phyloP scores from a whole-genome alignment of 768 basidiomycete species.

The Boletus vermiculosoides region DNA sequence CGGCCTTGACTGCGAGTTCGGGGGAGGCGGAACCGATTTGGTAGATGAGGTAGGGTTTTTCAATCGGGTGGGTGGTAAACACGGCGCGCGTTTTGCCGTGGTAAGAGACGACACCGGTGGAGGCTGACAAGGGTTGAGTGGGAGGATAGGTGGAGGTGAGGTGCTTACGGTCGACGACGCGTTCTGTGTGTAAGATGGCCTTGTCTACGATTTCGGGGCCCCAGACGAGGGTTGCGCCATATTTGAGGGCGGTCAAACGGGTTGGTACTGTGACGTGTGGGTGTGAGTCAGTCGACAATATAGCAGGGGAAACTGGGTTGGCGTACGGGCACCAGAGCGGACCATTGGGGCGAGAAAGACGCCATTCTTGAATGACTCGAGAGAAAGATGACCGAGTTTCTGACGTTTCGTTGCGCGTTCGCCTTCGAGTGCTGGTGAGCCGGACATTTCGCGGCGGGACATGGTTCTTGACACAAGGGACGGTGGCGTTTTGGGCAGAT shows the following conservation, averaged over 20 bases:
- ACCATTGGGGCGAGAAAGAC: slow-evolving; percentile 99
- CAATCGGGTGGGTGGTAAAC: slow-evolving; percentile 90
- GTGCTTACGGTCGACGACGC: slow-evolving; percentile 81
- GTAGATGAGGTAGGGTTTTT: slow-evolving; percentile 92
- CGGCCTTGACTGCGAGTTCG: slow-evolving; percentile 88
- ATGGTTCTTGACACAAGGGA: slow-evolving; percentile 19
- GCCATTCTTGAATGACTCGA: slow-evolving; percentile 82
- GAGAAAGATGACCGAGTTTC: slow-evolving; percentile 56
- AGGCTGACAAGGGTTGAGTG: slow-evolving; percentile 45
- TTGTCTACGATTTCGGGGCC: slow-evolving; percentile 96
- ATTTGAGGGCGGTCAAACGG: slow-evolving; percentile 81
- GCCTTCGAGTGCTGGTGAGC: slow-evolving; percentile 27
- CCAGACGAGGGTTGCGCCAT: slow-evolving; percentile 95
- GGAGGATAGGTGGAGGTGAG: neutral
- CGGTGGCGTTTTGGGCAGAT: neutral
- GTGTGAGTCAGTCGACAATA: slow-evolving; percentile 5
- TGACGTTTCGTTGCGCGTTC: slow-evolving; percentile 48
- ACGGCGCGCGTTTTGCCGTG: slow-evolving; percentile 81
- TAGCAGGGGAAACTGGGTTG: neutral
- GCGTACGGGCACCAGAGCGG: slow-evolving; percentile 82
- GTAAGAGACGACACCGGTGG: slow-evolving; percentile 85
- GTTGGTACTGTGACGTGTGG: slow-evolving; percentile 63
- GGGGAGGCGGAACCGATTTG: slow-evolving; percentile 93
- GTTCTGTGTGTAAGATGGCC: slow-evolving; percentile 83
- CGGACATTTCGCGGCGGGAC: slow-evolving; percentile 52